These are phyloP conservation scores for Aspergillus alliaceus DNA, from an alignment of 2,329 filamentous ascomycete genomes.

Conservation along the genomic window DNA sequence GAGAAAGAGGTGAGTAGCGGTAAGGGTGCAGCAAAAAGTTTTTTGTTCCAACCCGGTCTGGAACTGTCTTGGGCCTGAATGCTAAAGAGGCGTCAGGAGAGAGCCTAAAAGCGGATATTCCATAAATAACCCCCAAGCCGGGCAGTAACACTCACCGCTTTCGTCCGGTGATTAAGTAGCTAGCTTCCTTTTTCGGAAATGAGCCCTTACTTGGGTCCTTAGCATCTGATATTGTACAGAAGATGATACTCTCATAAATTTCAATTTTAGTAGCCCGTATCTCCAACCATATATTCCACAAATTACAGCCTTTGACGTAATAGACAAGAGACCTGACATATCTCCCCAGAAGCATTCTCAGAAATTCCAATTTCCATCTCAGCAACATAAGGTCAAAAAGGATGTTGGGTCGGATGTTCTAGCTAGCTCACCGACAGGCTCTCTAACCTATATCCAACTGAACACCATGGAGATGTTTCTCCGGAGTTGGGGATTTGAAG, in stretches of 20 bases:
- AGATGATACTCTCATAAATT: too few species aligned
- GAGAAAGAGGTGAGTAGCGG: background rate
- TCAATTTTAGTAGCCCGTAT: too few species aligned
- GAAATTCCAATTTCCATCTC: too few species aligned
- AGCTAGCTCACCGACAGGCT: background rate
- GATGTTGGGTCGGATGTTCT: too few species aligned
- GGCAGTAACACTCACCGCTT: background rate
- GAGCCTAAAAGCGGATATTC: constrained; percentile 2
- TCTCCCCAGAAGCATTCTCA: too few species aligned
- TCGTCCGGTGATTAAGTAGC: background rate
- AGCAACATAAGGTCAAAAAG: too few species aligned
- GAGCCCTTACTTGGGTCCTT: too few species aligned
- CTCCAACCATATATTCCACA: too few species aligned
- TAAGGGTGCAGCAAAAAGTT: background rate
- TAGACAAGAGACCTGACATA: too few species aligned
- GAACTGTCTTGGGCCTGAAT: background rate
- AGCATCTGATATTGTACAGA: too few species aligned
- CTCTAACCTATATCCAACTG: background rate
- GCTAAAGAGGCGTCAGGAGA: background rate
- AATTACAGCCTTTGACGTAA: too few species aligned
- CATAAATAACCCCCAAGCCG: background rate
- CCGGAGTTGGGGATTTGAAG: background rate
- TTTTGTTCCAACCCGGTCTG: background rate
- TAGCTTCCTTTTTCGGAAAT: too few species aligned
- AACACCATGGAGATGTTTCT: background rate